Evolutionary conservation across 176 grass and related monocot genomes (phyloP).

Genomic region (Dendrocalamus sinicus): DNA sequence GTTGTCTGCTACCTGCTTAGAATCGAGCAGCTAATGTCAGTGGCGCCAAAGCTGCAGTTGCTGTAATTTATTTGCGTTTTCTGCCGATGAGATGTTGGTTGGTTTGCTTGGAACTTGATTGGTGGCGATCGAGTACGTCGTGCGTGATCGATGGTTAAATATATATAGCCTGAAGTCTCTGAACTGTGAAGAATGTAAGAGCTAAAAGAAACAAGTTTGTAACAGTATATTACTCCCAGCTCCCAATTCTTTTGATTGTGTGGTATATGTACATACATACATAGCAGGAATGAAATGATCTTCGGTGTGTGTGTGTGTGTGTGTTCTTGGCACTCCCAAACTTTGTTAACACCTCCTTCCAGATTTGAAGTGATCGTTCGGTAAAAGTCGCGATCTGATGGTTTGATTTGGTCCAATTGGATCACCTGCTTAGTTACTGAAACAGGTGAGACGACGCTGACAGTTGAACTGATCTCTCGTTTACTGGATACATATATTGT

Average conservation of each 20-base stretch:
- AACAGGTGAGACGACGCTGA: not conserved
- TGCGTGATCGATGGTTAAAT: not conserved
- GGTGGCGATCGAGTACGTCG: not conserved
- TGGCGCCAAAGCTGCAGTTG: conserved; percentile 24
- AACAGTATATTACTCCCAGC: conserved; percentile 40
- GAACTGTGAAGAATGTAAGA: conserved; percentile 6
- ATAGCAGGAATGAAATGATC: conserved; percentile 34
- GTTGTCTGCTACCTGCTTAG: not conserved
- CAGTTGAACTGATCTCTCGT: not conserved
- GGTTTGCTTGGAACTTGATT: conserved; percentile 6
- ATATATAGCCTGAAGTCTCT: conserved; percentile 20
- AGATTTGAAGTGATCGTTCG: not conserved
- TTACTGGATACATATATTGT: too few species aligned
- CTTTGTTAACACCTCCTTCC: not conserved
- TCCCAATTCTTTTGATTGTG: conserved; percentile 48
- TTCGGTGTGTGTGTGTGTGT: not conserved
- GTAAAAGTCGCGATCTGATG: not conserved
- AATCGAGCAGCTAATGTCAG: not conserved
- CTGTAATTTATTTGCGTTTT: conserved; percentile 20
- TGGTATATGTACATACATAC: conserved; percentile 37
- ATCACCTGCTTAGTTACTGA: not conserved
- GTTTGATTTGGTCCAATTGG: not conserved
- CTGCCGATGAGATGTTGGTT: not conserved
- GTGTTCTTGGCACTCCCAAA: not conserved
- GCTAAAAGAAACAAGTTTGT: conserved; percentile 32